Conservation (phyloP, 208 protist genomes). For the Leishmania guyanensis region DNA sequence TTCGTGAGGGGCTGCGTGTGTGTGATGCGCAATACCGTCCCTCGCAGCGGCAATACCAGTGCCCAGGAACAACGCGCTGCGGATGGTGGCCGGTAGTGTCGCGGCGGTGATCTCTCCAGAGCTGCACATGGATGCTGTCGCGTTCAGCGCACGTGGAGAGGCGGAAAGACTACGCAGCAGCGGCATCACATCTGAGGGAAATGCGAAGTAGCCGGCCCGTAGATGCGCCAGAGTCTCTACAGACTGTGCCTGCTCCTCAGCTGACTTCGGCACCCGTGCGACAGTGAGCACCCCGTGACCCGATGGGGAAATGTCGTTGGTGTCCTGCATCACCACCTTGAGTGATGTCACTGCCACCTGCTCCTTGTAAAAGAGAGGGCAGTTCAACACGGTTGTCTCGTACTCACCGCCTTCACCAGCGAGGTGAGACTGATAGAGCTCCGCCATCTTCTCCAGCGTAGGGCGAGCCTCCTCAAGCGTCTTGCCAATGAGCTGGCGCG, state of each 20-base stretch:
- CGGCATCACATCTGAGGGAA: conserved; percentile 35
- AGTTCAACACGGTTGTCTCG: conserved; percentile 98
- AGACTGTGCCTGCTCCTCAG: conserved; percentile 37
- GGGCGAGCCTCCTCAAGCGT: conserved; percentile 76
- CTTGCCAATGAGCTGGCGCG: conserved; percentile 89
- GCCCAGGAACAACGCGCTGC: conserved; percentile 4
- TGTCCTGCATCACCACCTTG: conserved; percentile 73
- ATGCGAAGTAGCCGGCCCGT: conserved; percentile 11
- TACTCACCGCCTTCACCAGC: conserved; percentile 99
- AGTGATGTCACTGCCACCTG: conserved; percentile 43
- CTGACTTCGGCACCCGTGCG: conserved; percentile 40
- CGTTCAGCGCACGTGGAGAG: background rate
- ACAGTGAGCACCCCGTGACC: conserved; percentile 67
- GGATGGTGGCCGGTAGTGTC: background rate
- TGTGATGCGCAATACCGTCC: background rate
- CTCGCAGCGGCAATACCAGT: background rate
- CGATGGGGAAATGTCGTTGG: conserved; percentile 78
- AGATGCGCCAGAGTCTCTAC: conserved; percentile 38
- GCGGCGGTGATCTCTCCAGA: background rate
- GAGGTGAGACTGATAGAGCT: conserved; percentile 86
- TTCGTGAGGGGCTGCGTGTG: background rate
- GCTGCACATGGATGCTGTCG: background rate
- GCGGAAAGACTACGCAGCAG: conserved; percentile 11
- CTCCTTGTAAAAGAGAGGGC: conserved; percentile 84
- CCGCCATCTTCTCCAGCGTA: conserved; percentile 55